Percentiles rank a stretch among this genome's conserved stretches.
phyloP scores from a whole-genome alignment of 140 eudicot species.

The Artemisia princeps region DNA sequence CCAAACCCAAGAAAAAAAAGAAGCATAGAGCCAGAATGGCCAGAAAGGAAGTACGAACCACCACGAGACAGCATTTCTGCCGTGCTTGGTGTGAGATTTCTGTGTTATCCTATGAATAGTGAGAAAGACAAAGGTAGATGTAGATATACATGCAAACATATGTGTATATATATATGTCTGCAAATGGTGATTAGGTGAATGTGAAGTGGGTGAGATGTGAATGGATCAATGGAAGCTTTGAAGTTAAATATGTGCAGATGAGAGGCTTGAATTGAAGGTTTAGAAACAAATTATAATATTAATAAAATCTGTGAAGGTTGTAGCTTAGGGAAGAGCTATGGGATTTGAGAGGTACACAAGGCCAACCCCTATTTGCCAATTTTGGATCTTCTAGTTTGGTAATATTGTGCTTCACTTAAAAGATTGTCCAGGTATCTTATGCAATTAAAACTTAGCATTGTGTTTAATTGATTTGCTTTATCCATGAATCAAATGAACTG shows the following conservation, averaged over 20 bases:
- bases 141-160: constrained; percentile 17
- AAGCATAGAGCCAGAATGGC: constrained; percentile 36
- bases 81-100: background rate
- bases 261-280: constrained; percentile 31
- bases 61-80: constrained; percentile 28
- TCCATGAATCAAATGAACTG: too few species aligned
- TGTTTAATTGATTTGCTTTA: too few species aligned
- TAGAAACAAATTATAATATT: constrained; percentile 23
- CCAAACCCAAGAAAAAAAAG: constrained; percentile 20
- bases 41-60: constrained; percentile 17
- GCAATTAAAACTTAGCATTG: too few species aligned
- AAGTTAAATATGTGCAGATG: constrained; percentile 41
- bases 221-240: constrained; percentile 36
- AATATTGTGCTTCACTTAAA: too few species aligned
- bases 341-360: constrained; percentile 26
- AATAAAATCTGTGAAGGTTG: background rate
- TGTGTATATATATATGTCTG: constrained; percentile 2
- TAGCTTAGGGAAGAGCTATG: background rate
- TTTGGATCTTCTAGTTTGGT: too few species aligned
- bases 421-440: too few species aligned
- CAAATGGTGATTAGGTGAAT: constrained; percentile 22
- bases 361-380: constrained; percentile 23
- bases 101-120: background rate
- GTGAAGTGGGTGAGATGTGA: constrained; percentile 27
- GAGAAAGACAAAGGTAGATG: constrained; percentile 13